Evolutionary conservation across 2,329 filamentous ascomycete genomes (phyloP).

Genomic region (Cladosporium sphaerospermum): DNA sequence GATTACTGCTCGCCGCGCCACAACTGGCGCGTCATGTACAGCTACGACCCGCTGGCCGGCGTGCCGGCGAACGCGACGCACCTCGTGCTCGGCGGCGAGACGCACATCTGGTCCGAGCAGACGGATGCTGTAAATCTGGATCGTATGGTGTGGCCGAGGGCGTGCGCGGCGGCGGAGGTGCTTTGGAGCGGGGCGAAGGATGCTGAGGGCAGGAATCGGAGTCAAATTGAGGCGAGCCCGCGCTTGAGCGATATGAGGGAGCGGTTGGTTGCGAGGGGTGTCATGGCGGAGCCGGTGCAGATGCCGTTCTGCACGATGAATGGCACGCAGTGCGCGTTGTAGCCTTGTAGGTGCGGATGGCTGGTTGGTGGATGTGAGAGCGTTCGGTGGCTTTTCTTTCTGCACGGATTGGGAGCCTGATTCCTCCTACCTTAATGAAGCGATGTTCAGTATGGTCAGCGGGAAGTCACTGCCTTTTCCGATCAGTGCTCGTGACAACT

Average conservation of each 20-base stretch:
- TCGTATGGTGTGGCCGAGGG: conserved; percentile 70
- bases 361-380: neutral
- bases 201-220: conserved; percentile 59
- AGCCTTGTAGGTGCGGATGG: neutral
- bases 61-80: conserved; percentile 56
- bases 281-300: conserved; percentile 60
- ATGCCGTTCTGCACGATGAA: conserved; percentile 68
- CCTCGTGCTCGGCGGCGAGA: conserved; percentile 74
- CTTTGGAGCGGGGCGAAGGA: conserved; percentile 72
- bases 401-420: no score
- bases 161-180: conserved; percentile 67
- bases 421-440: no score
- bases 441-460: no score
- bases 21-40: conserved; percentile 76
- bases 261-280: conserved; percentile 62
- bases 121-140: conserved; percentile 72
- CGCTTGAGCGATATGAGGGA: conserved; percentile 71
- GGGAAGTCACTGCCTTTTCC: no score
- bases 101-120: conserved; percentile 73
- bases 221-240: conserved; percentile 62
- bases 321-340: conserved; percentile 42
- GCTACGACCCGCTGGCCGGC: conserved; percentile 64
- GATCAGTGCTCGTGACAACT: no score
- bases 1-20: conserved; percentile 79
- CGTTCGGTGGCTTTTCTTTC: no score